Base-by-base conservation (phyloP, 345 rosid species). In the Camelina laxa region DNA sequence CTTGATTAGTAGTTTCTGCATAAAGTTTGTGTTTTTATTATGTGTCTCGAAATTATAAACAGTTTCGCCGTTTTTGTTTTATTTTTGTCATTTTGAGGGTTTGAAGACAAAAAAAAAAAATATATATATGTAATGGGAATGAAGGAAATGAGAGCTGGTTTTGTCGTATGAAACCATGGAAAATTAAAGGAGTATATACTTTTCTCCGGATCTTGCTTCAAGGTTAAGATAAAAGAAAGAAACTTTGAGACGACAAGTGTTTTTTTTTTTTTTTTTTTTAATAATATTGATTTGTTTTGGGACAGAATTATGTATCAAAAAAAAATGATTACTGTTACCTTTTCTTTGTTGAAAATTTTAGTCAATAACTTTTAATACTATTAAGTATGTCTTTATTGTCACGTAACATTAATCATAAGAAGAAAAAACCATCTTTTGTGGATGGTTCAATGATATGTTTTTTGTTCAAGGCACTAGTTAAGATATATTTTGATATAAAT, bases 161-260 rank as follows among this genome's bases (percentile, higher is more conserved):
- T 39, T 57, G 76, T 49, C 2, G 76, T 77, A 64, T 77, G 80
- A 77, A 77, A 70, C 72, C 54, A 70, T 76, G 76, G 39, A 70
- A 64, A 6, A 27, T 27, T 33, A 77, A 70, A 69, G 60, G 55
- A 39, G 42, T 39, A 39, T 38, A 2, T 63, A 39, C 61, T 70
- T 77, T 70, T 70, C 61, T 70, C 21, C n/a, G 55, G 75, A 65
- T 64, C 62, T 77, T 77, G 76, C 80, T 77, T 77, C 80, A 70
- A 64, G 36, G 20, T 38, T 56, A 77, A 77, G 80, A 56, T 70
- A 76, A 22, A 51, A 30, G 80, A 70, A 48, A 30, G 61, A 77
- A 57, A 70, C 76, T 67, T 60, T 59, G 59, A 72, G 69, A 66
- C 78, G 78, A 67, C 78, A 78, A 27, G 50, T 39, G 61, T 76